Conservation (phyloP, 2,329 filamentous ascomycete species). For the Chrysoporthe cubensis region DNA sequence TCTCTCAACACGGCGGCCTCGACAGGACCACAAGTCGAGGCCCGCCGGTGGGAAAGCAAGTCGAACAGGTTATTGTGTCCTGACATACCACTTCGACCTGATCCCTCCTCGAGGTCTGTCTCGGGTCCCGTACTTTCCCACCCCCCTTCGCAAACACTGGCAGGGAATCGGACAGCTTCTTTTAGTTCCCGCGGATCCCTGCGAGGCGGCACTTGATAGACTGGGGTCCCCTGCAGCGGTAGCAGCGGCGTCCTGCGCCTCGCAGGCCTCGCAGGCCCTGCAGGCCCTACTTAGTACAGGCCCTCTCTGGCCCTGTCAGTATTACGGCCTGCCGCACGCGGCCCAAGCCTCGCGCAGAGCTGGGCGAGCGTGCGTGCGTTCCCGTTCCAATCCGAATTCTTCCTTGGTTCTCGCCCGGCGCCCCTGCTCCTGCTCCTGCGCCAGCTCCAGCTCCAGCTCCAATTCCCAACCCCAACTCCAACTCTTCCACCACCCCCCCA, state of each 20-base stretch:
- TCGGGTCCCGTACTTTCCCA: background rate
- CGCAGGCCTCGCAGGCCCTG: background rate
- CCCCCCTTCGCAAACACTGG: background rate
- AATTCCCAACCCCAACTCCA: too few species aligned
- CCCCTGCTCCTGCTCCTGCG: background rate
- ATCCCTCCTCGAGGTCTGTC: background rate
- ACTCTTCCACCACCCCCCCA: too few species aligned
- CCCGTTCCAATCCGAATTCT: slow-evolving; percentile 1
- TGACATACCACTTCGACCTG: background rate
- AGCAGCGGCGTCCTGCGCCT: background rate
- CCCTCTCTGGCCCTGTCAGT: too few species aligned
- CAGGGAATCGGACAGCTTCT: background rate
- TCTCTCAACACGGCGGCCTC: too few species aligned
- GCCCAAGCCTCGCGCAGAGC: too few species aligned
- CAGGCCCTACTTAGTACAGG: too few species aligned
- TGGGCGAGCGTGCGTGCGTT: background rate
- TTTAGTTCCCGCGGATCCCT: slow-evolving; percentile 8
- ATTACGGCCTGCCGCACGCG: too few species aligned
- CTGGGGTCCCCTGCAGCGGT: background rate
- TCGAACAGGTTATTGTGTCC: too few species aligned
- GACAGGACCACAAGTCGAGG: background rate
- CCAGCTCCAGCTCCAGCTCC: background rate
- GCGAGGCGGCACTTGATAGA: slow-evolving; percentile 1
- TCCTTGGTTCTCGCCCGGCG: background rate
- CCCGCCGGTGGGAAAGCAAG: too few species aligned